Evolutionary conservation across 2,329 filamentous ascomycete species (phyloP), one percentile per base, ranked within the genome.

Genomic region (Pseudogymnoascus sp.): DNA sequence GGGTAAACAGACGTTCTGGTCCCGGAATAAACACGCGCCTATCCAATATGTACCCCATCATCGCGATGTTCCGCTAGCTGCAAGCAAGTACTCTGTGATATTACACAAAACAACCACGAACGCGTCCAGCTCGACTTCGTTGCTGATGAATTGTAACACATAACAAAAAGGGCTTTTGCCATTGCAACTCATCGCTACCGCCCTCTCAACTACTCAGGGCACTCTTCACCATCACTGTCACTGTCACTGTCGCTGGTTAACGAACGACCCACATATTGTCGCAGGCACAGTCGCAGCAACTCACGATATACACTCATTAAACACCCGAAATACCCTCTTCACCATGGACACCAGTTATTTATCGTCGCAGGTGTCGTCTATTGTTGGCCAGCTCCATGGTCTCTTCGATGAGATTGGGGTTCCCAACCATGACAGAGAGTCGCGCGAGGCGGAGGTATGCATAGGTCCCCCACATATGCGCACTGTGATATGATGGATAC

Each of bases 401-500:
- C 84, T 97, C 63, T 99, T 97, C 72, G 94, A 99, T 75, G 93
- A 99, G 74, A 99, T 99, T 72, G 94, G 94, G 64, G 90, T 99
- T n/a, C 85, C 93, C 29, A 86, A 80, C 71, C 92, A 96, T 85
- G 94, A 97, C 75, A 89, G 94, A 72, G 92, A 97, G 73, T 82
- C 85, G 59, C 84, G 94, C 71, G 93, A 97, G 74, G 84, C 90
- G 73, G 91, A 97, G 86, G 92, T 95, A 79, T 60, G 64, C 64
- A 61, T 38, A 43, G 43, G 61, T 41, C 14, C 12, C 33, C 33
- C 39, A 39, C 58, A 61, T 19, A 55, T 12, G 21, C 23, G 21
- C 31, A 35, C 19, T 60, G 35, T 45, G 37, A 63, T 60, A 63
- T 62, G 63, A 72, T 31, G 14, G 60, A 69, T 64, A 62, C 66